Base-by-base conservation (phyloP, 257 asterid species). In the Solanum tarijense region DNA sequence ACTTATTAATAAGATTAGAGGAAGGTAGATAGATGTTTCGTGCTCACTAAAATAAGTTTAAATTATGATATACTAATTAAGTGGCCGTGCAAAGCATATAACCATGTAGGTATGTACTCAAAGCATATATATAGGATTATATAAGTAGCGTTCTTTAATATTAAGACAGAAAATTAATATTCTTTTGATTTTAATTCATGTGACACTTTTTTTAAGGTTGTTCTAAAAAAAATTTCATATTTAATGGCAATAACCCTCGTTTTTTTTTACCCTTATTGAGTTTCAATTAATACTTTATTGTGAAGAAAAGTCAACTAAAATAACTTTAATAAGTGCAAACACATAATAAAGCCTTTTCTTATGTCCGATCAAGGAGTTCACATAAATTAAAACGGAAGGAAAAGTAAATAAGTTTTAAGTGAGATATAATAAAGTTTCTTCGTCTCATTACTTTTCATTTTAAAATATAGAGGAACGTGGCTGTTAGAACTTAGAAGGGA, bases 331-430 rank as follows among this genome's bases (percentile, higher is more conserved):
- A n/a, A 62, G 8, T 4, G 0, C 32, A n/a, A n/a, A n/a, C 14
- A 0, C 32, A 10, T n/a, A 41, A 41, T 13, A 4, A 10, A 10
- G 0, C 10, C 2, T n/a, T n/a, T n/a, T 10, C 14, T n/a, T 62
- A n/a, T n/a, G 13, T 5, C 31, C 1, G 8, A 5, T 10, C 31
- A 62, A 1, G 0, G 1, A 5, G 3, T 10, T 65, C 32, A n/a
- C 16, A 1, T n/a, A 65, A 62, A n/a, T n/a, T 65, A n/a, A 65
- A n/a, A 65, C 7, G 2, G 2, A 10, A 5, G 1, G 1, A 3
- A 2, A 58, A 65, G 31, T 65, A 13, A 29, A 31, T 13, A 29
- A 27, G 76, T 31, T 69, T 68, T 12, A 66, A 41, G 21, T 6
- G 38, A 29, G 76, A 71, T 71, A 16, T 14, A 71, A 16, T 31